phyloP scores from a whole-genome alignment of 768 basidiomycete genomes.

The Tylopilus vinaceipallidus region DNA sequence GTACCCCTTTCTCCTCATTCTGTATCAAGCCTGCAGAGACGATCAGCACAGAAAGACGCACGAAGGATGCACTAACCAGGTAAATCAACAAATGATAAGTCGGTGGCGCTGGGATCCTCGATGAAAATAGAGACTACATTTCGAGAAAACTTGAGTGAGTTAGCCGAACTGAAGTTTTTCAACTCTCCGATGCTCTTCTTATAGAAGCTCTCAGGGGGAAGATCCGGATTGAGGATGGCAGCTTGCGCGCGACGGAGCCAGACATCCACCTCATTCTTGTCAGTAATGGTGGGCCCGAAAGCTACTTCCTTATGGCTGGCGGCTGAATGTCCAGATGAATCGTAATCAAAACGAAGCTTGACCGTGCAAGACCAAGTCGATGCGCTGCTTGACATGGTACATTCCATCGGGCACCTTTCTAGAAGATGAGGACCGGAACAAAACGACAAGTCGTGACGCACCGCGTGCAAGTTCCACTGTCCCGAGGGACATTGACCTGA shows the following conservation, averaged over 20 bases:
- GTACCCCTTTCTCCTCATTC: slow-evolving; percentile 41
- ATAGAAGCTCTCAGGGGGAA: slow-evolving; percentile 18
- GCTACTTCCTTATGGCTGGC: slow-evolving; percentile 3
- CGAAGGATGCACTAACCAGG: slow-evolving; percentile 38
- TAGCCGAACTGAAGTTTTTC: slow-evolving; percentile 21
- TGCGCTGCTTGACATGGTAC: slow-evolving; percentile 42
- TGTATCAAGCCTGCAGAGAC: slow-evolving; percentile 51
- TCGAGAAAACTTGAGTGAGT: slow-evolving; percentile 41
- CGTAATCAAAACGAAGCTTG: slow-evolving; percentile 37
- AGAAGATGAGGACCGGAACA: neutral
- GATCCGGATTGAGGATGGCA: slow-evolving; percentile 38
- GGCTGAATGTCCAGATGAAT: slow-evolving; percentile 27
- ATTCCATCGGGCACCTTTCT: slow-evolving; percentile 52
- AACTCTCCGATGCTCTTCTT: slow-evolving; percentile 26
- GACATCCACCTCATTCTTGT: slow-evolving; percentile 36
- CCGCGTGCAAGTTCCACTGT: slow-evolving; percentile 61
- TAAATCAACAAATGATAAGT: slow-evolving; percentile 53
- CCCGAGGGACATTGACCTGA: slow-evolving; percentile 60
- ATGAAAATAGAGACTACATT: slow-evolving; percentile 50
- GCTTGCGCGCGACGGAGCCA: slow-evolving; percentile 46
- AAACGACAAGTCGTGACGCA: slow-evolving; percentile 10
- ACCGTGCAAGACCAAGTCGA: slow-evolving; percentile 45
- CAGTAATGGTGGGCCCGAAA: slow-evolving; percentile 33
- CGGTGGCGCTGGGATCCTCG: slow-evolving; percentile 42
- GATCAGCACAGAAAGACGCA: slow-evolving; percentile 2